Evolutionary conservation across 2,329 filamentous ascomycete species (phyloP).

Genomic region (Stachybotrys chartarum): DNA sequence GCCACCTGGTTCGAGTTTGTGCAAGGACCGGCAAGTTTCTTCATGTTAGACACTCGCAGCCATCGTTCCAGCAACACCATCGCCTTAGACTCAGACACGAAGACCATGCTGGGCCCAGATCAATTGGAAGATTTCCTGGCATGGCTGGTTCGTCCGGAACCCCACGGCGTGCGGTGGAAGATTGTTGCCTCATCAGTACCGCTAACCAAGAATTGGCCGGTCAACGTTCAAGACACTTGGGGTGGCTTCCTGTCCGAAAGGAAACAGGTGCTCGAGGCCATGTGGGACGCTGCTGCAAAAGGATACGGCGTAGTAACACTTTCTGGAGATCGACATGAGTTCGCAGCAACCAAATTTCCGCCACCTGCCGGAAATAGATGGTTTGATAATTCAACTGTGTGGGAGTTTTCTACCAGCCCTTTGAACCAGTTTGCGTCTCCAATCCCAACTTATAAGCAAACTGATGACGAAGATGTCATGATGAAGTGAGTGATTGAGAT

Average conservation of each 20-base stretch:
- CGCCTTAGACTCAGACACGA: slow-evolving; percentile 54
- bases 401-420: slow-evolving; percentile 89
- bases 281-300: slow-evolving; percentile 77
- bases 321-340: slow-evolving; percentile 93
- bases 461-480: slow-evolving; percentile 72
- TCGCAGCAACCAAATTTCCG: slow-evolving; percentile 77
- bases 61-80: slow-evolving; percentile 66
- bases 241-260: slow-evolving; percentile 83
- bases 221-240: slow-evolving; percentile 88
- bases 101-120: slow-evolving; percentile 78
- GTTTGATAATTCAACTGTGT: slow-evolving; percentile 58
- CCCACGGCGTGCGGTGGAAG: slow-evolving; percentile 82
- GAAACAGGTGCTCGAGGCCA: slow-evolving; percentile 71
- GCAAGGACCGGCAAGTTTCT: slow-evolving; percentile 88
- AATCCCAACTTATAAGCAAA: slow-evolving; percentile 73
- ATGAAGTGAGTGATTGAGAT: slow-evolving; percentile 60
- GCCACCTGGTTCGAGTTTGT: slow-evolving; percentile 85
- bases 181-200: slow-evolving; percentile 85
- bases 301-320: slow-evolving; percentile 76
- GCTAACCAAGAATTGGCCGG: slow-evolving; percentile 95
- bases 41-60: slow-evolving; percentile 85
- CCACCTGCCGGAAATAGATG: slow-evolving; percentile 54
- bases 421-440: slow-evolving; percentile 93
- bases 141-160: slow-evolving; percentile 68
- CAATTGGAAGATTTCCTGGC: slow-evolving; percentile 74